Conservation (phyloP, 108 stramenopile species). For the Cyclotella choctawhatcheeana region DNA sequence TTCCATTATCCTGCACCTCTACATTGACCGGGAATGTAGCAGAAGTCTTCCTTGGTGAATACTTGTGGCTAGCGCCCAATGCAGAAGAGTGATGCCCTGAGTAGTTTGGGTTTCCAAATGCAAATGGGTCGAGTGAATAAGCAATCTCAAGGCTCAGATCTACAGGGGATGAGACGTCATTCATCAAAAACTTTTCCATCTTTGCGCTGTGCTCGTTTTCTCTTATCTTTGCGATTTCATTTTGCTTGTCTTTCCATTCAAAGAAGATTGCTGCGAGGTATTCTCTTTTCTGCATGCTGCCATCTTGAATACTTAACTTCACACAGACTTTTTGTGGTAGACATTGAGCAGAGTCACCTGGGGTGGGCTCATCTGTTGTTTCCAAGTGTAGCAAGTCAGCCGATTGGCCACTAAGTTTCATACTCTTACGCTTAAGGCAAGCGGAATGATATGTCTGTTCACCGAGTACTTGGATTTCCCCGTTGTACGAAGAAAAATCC, state of each 20-base stretch:
- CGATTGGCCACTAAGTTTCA: background rate
- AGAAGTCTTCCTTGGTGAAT: constrained; percentile 17
- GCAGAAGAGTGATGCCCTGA: constrained; percentile 25
- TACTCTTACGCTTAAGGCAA: constrained; percentile 17
- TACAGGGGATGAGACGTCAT: constrained; percentile 11
- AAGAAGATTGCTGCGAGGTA: constrained; percentile 20
- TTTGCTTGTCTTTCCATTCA: constrained; percentile 18
- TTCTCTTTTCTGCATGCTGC: background rate
- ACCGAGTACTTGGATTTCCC: constrained; percentile 28
- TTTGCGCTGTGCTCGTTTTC: constrained; percentile 3
- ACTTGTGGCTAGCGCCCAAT: constrained; percentile 9
- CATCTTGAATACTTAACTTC: constrained; percentile 13
- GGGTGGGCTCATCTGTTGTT: constrained; percentile 6
- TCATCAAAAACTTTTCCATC: constrained; percentile 20
- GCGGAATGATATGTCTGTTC: constrained; percentile 19
- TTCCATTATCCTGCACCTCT: constrained; percentile 18
- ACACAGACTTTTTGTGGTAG: constrained; percentile 13
- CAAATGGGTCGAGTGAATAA: constrained; percentile 21
- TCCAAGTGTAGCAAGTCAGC: too few species aligned
- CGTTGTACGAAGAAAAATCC: constrained; percentile 23
- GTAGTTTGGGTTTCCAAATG: constrained; percentile 32
- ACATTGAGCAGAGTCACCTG: constrained; percentile 9
- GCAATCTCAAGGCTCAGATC: constrained; percentile 20
- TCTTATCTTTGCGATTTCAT: background rate
- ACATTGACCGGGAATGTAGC: constrained; percentile 7